These are phyloP conservation scores for Umbelopsis isabellina DNA, from an alignment of 192 early-diverging fungal species.

Conservation along the genomic window DNA sequence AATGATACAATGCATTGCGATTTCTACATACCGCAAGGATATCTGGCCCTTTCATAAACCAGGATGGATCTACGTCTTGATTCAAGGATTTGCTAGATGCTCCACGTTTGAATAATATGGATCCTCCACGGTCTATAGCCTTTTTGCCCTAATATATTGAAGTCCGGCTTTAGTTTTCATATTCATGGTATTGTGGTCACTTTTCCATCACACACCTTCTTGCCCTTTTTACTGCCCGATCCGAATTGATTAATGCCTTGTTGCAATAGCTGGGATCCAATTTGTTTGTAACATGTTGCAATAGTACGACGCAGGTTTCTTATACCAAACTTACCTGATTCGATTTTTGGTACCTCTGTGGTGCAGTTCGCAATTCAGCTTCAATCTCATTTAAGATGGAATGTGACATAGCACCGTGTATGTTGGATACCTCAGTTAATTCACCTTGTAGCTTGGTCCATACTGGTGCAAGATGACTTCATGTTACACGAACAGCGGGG, in stretches of 20 bases:
- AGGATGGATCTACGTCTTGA: conserved; percentile 4
- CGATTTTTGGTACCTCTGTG: not conserved
- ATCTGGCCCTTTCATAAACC: conserved; percentile 6
- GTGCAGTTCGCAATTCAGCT: conserved; percentile 11
- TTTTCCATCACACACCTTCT: conserved; percentile 5
- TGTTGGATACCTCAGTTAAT: conserved; percentile 26
- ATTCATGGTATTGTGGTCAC: not conserved
- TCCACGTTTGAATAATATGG: conserved; percentile 19
- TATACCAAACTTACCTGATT: conserved; percentile 16
- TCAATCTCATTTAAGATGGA: conserved; percentile 19
- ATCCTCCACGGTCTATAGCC: conserved; percentile 1
- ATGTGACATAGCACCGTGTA: conserved; percentile 20
- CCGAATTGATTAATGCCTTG: conserved; percentile 16
- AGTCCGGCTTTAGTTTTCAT: not conserved
- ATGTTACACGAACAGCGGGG: not conserved
- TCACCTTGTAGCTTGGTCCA: conserved; percentile 19
- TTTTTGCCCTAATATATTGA: not conserved
- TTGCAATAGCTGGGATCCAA: conserved; percentile 16
- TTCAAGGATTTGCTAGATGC: not conserved
- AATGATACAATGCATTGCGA: not conserved
- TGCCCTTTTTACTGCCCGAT: not conserved
- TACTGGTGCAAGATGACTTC: conserved; percentile 14
- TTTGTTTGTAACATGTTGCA: not conserved
- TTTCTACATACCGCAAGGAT: conserved; percentile 5
- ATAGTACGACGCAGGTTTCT: not conserved